Evolutionary conservation across 768 basidiomycete genomes (phyloP), one percentile per base, ranked within the genome.

Genomic region (Coprinellus micaceus): DNA sequence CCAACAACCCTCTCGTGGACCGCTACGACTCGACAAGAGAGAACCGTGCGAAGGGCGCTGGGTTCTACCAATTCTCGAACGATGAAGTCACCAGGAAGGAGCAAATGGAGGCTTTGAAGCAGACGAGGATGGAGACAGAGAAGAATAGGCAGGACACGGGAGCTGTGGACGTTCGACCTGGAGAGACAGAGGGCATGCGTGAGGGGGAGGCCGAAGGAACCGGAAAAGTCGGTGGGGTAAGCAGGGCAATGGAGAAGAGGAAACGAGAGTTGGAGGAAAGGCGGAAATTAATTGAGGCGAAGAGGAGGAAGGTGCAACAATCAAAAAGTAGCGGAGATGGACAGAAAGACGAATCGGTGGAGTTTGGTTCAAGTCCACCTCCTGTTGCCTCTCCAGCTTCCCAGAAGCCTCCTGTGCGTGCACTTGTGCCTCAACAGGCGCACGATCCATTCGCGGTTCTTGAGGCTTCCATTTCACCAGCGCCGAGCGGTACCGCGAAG

Each of bases 11-110:
- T 0, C 77, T 91, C 6, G 77, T 81, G 11, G 70, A 78, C 2
- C 93, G 97, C 69, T 99, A 92, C 67, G 91, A 98, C 66, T 82
- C 91, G 0, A 78, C 82, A 0, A 74, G 71, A 50, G 96, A 99
- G 71, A 85, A 89, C 19, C 89, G 97, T 15, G 83, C 89, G 12
- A 88, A 87, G 68, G 97, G 91, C 43, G 95, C 96, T 1, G 94
- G 84, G 1, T 92, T 89, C 71, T 97, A 96, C 69, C 89, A 91
- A 67, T 95, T 98, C 70, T 91, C 92, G 12, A 80, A 68, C 2
- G 93, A 97, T 62, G 91, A 94, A 64, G 89, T 90, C 60, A 83
- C 81, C 26, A 78, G 97, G 41, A 74, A 73, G 60, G 74, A 76
- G 49, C 87, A 98, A 68, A 91, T 95, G 92, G 91, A 91, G 55